Conservation (phyloP, 805 yeast species). For the Wilhelminamyces savonicus region DNA sequence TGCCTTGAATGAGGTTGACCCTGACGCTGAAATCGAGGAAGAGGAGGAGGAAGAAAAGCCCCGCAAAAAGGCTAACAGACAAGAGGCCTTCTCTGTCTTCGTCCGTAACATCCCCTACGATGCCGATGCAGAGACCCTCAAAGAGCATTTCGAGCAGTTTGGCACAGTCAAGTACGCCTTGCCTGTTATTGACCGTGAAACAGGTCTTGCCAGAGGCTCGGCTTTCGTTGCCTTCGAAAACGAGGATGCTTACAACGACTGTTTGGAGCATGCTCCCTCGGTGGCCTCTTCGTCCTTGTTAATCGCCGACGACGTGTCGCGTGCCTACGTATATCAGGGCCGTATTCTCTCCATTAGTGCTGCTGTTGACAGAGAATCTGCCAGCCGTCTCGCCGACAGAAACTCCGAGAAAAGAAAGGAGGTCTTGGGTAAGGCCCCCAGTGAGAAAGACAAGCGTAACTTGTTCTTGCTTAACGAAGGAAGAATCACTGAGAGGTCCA, state of each 20-base stretch:
- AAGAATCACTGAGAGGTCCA: slow-evolving; percentile 74
- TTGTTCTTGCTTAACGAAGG: slow-evolving; percentile 90
- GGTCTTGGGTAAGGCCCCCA: slow-evolving; percentile 71
- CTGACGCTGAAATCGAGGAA: slow-evolving; percentile 29
- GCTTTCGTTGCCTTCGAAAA: slow-evolving; percentile 85
- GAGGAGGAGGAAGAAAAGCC: slow-evolving; percentile 18
- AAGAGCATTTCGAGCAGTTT: slow-evolving; percentile 72
- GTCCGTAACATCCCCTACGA: slow-evolving; percentile 94
- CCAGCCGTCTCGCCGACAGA: slow-evolving; percentile 64
- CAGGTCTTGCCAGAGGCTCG: slow-evolving; percentile 87
- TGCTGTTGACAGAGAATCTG: slow-evolving; percentile 83
- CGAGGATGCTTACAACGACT: slow-evolving; percentile 56
- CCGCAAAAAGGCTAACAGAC: slow-evolving; percentile 46
- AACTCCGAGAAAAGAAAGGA: slow-evolving; percentile 70
- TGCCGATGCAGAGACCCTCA: slow-evolving; percentile 73
- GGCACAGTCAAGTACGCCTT: slow-evolving; percentile 90
- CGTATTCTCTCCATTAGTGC: slow-evolving; percentile 79
- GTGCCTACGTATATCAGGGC: slow-evolving; percentile 87
- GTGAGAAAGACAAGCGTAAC: slow-evolving; percentile 78
- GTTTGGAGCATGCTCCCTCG: slow-evolving; percentile 75
- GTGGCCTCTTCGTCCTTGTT: slow-evolving; percentile 56
- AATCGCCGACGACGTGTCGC: slow-evolving; percentile 87
- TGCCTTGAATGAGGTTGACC: slow-evolving; percentile 17
- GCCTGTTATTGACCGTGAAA: slow-evolving; percentile 81
- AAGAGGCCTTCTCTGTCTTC: slow-evolving; percentile 69